These are phyloP conservation scores for Ophiostoma tasmaniense DNA, from an alignment of 2,329 filamentous ascomycete species.

Conservation along the genomic window DNA sequence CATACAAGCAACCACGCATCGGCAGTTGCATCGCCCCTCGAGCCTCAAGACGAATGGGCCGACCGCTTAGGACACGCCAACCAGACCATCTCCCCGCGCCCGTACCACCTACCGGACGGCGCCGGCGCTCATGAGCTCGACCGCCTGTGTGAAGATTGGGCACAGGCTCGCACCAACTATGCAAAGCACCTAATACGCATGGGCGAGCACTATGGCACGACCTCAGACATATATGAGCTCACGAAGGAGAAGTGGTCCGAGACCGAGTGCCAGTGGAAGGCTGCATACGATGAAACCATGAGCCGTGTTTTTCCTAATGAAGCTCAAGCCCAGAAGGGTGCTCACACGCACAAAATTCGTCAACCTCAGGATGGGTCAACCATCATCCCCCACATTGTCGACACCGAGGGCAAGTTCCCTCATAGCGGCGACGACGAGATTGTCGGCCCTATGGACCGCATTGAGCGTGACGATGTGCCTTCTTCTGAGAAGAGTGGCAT, in stretches of 20 bases:
- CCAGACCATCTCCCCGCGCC: slow-evolving; percentile 76
- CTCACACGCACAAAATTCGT: slow-evolving; percentile 15
- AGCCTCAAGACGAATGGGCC: slow-evolving; percentile 70
- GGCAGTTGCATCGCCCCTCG: slow-evolving; percentile 20
- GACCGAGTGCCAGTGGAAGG: slow-evolving; percentile 67
- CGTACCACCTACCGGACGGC: slow-evolving; percentile 47
- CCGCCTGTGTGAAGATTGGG: slow-evolving; percentile 70
- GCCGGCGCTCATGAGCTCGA: slow-evolving; percentile 50
- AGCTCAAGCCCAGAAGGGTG: slow-evolving; percentile 18
- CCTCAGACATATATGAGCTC: slow-evolving; percentile 77
- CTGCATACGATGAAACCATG: slow-evolving; percentile 57
- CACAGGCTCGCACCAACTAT: slow-evolving; percentile 74
- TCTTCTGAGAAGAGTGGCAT: slow-evolving; percentile 8
- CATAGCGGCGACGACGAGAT: slow-evolving; percentile 84
- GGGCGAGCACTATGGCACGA: slow-evolving; percentile 81
- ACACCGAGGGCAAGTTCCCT: slow-evolving; percentile 78
- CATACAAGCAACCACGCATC: slow-evolving; percentile 50
- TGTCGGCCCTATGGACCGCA: slow-evolving; percentile 78
- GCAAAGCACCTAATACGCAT: slow-evolving; percentile 82
- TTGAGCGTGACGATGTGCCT: slow-evolving; percentile 23
- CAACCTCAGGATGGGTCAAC: slow-evolving; percentile 48
- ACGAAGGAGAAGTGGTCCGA: slow-evolving; percentile 85
- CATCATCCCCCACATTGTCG: slow-evolving; percentile 59
- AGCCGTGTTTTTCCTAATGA: slow-evolving; percentile 32
- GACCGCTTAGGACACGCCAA: slow-evolving; percentile 84